Conservation (phyloP, 192 early-diverging fungal species). For the Coemansia sp. region DNA sequence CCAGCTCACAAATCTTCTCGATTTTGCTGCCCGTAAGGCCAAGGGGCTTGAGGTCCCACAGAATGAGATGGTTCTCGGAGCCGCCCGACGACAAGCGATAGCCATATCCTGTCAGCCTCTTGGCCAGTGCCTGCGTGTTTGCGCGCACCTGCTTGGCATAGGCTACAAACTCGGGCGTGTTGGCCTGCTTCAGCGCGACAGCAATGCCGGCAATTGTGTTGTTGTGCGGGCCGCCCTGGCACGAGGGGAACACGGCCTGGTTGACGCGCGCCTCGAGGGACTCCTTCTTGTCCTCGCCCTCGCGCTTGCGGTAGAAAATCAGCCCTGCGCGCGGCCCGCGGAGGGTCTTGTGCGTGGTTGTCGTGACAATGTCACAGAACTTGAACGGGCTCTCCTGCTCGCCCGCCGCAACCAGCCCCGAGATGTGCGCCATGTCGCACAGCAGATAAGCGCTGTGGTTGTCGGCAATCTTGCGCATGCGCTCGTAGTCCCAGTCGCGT, state of each 20-base stretch:
- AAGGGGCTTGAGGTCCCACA: constrained; percentile 94
- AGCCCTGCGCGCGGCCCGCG: constrained; percentile 98
- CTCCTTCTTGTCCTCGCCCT: constrained; percentile 67
- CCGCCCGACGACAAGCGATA: constrained; percentile 95
- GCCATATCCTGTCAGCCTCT: constrained; percentile 68
- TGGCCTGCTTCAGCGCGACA: constrained; percentile 96
- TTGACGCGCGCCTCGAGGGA: constrained; percentile 93
- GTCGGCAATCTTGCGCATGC: constrained; percentile 95
- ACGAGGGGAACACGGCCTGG: constrained; percentile 98
- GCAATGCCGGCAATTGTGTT: constrained; percentile 99
- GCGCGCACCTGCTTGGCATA: constrained; percentile 95
- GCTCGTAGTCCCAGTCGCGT: constrained; percentile 97
- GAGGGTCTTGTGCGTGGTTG: constrained; percentile 99
- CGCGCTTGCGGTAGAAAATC: constrained; percentile 92
- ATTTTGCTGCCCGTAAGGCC: constrained; percentile 94
- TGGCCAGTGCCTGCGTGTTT: constrained; percentile 85
- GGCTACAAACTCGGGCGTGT: constrained; percentile 84
- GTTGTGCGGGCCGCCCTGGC: constrained; percentile 99
- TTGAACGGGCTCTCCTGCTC: constrained; percentile 94
- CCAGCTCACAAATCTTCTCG: constrained; percentile 98
- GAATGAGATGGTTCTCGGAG: constrained; percentile 96
- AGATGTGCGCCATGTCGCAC: constrained; percentile 99
- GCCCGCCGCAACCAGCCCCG: constrained; percentile 86
- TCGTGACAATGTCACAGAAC: constrained; percentile 98
- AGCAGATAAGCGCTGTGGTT: constrained; percentile 93